Evolutionary conservation across 805 yeast genomes (phyloP).

Genomic region (Starmerella apis): DNA sequence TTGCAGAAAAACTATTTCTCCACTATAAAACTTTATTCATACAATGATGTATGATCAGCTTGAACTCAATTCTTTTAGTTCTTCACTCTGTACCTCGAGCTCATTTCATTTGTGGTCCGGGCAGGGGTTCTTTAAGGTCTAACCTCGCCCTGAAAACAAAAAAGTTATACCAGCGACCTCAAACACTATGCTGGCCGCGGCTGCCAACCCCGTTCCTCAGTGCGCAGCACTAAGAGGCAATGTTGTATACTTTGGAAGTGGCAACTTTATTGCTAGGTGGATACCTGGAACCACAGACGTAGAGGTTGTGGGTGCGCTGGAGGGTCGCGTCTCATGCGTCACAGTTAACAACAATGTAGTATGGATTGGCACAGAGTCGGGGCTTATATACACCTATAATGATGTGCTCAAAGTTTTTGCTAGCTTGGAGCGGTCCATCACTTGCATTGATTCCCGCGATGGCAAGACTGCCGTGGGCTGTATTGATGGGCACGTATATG

Average conservation of each 20-base stretch:
- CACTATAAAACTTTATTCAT: too few relatives aligned
- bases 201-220: slow-evolving; percentile 17
- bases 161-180: neutral
- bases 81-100: too few relatives aligned
- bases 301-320: neutral
- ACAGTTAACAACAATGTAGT: neutral
- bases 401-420: neutral
- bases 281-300: neutral
- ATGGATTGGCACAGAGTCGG: slow-evolving; percentile 16
- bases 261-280: slow-evolving; percentile 10
- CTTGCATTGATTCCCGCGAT: slow-evolving; percentile 1
- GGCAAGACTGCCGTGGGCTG: slow-evolving; percentile 45
- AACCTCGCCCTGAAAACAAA: slow-evolving; percentile 7
- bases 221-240: slow-evolving; percentile 1
- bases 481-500: slow-evolving; percentile 51
- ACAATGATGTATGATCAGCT: too few relatives aligned
- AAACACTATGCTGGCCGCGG: slow-evolving; percentile 13
- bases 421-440: slow-evolving; percentile 3
- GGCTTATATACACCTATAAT: neutral
- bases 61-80: too few relatives aligned
- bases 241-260: slow-evolving; percentile 13
- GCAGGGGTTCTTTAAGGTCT: neutral
- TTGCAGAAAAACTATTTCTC: too few relatives aligned
- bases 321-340: slow-evolving; percentile 8
- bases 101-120: slow-evolving; percentile 6